Evolutionary conservation across 1,284 basidiomycete genomes (phyloP).

Genomic region (Trametes pubescens): DNA sequence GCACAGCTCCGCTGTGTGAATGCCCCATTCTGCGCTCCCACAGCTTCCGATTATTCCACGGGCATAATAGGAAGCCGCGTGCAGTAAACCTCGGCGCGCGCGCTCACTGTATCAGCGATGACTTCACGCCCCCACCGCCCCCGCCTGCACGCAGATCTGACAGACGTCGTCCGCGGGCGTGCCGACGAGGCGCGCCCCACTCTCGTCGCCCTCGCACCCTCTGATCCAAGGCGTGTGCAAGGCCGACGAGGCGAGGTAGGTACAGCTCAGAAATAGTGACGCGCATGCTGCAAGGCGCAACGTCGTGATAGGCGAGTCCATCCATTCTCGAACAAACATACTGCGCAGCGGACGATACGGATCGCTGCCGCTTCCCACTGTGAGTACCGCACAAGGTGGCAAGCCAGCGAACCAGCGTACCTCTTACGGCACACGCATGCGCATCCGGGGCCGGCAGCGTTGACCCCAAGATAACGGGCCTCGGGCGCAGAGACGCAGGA

Average conservation of each 20-base stretch:
- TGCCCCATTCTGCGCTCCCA: constrained; percentile 23
- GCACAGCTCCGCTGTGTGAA: constrained; percentile 31
- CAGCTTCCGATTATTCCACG: constrained; percentile 32
- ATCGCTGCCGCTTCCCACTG: constrained; percentile 29
- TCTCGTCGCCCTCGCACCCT: constrained; percentile 4
- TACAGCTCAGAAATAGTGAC: too few species aligned
- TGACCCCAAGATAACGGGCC: constrained; percentile 18
- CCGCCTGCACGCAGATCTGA: constrained; percentile 19
- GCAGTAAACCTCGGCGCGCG: constrained; percentile 31
- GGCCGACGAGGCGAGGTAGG: neutral
- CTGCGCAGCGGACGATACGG: constrained; percentile 16
- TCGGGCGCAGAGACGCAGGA: neutral
- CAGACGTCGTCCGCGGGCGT: constrained; percentile 20
- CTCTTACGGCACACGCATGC: constrained; percentile 21
- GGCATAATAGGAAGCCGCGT: constrained; percentile 25
- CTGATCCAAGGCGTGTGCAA: neutral
- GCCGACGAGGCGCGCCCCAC: constrained; percentile 2
- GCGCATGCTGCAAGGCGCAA: neutral
- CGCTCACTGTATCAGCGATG: constrained; percentile 10
- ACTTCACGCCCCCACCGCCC: constrained; percentile 20
- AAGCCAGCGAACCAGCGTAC: constrained; percentile 16
- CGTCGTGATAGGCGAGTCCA: constrained; percentile 11
- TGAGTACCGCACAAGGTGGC: constrained; percentile 22
- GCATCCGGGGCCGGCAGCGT: constrained; percentile 24
- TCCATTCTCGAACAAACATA: constrained; percentile 1